Evolutionary conservation across 208 protist species (phyloP), one percentile per base, ranked within the genome.

Genomic region (Crithidia expoeki): DNA sequence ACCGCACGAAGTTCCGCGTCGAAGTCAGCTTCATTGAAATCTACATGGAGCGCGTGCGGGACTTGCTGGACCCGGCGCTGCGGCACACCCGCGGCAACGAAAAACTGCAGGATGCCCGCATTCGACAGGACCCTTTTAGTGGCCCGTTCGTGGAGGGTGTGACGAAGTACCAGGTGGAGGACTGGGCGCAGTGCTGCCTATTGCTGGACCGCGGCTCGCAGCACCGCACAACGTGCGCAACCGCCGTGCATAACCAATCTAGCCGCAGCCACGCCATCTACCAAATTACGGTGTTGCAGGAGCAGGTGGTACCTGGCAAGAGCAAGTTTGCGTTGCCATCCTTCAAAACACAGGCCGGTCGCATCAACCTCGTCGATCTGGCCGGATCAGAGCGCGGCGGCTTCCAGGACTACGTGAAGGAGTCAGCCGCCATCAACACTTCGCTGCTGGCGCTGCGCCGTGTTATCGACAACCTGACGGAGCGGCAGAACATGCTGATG

Each of bases 21-120:
- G 94, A 97, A 71, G 95, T 98, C 32, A 98, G 86, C 61, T 98
- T 98, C 73, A 84, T 99, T 12, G 98, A 99, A 74, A 98, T 99
- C 25, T 99, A 99, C 85, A 98, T 98, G 89, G 98, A 99, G 73
- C 84, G 91, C 38, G 95, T 99, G 50, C 83, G 94, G 1, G 98
- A 99, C 74, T 70, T 99, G 32, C 87, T 99, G 2, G 93, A 98
- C 72, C 89, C 89, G 10, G 80, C 88, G 14, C 80, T 94, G 47
- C 81, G 80, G 40, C 65, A 94, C 84, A 79, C 85, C 32, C 81
- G 79, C 56, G 88, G 91, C 56, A 92, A 85, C 73, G 89, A 92
- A 62, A 75, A 91, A 49, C 74, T 96, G 68, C 85, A 88, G 44
- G 88, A 92, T 53, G 86, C 98, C n/a, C 86, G 94, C 69, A 90